Base-by-base conservation (phyloP, 805 yeast genomes). In the Wickerhamomyces hampshirensis region DNA sequence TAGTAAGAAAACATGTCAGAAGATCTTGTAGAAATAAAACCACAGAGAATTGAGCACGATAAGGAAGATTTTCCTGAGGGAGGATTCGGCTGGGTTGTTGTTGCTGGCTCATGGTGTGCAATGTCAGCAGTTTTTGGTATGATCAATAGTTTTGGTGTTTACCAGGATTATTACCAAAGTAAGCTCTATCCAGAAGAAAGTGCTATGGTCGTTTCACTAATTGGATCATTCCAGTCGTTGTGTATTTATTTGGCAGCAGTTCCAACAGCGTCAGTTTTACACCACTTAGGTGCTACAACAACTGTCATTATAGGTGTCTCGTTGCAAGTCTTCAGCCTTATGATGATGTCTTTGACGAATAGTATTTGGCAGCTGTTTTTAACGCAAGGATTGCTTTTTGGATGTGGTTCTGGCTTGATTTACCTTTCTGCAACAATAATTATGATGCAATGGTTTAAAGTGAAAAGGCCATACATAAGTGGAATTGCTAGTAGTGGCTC, bases 131-230 rank as follows among this genome's bases (percentile, higher is more conserved):
- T 80, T 0, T 77, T 73, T 69, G 85, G 85, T 13, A 63, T 76
- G 58, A 72, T 73, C 38, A 73, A 77, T 28, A 63, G 74, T 3
- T 78, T 62, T 55, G 84, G 83, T 18, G 74, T 75, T 5, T 79
- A 73, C 48, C 71, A 77, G 36, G 60, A 68, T 26, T 73, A 69
- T 50, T 78, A 77, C 46, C 59, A 63, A 16, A 33, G 56, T 11
- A 44, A 43, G 6, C 36, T 40, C 18, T 75, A 71, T 38, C 63
- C 67, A 1, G 63, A 65, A 11, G 71, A 71, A 3, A 50, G 62
- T 23, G 60, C 75, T 13, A 65, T 65, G 37, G 72, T 70, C 28
- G 64, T 21, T 7, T 21, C 24, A 21, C 11, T 21, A 11, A 21
- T 21, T 21, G 24, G 24, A 21, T 21, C 24, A 8, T 21, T 21